phyloP scores from a whole-genome alignment of 768 basidiomycete species.

The Boletus rufocinnamomeus region DNA sequence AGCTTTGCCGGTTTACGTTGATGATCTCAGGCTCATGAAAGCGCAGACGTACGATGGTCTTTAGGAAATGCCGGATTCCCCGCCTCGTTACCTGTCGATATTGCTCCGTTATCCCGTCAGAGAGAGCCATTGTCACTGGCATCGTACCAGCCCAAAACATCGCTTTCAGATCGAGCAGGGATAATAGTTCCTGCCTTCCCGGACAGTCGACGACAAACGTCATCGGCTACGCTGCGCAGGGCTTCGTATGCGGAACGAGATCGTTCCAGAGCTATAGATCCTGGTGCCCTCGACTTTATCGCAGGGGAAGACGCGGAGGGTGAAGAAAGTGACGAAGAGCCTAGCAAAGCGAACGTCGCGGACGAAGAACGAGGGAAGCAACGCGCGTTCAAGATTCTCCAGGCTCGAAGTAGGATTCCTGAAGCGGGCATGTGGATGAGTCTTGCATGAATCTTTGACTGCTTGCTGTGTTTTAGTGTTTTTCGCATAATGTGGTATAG shows the following conservation, averaged over 20 bases:
- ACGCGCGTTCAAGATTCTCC: constrained; percentile 67
- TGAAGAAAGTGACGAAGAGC: constrained; percentile 31
- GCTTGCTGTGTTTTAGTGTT: constrained; percentile 8
- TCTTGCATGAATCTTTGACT: constrained; percentile 46
- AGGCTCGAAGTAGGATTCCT: constrained; percentile 68
- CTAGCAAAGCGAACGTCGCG: constrained; percentile 18
- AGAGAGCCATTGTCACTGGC: constrained; percentile 50
- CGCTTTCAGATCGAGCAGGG: constrained; percentile 42
- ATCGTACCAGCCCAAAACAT: constrained; percentile 57
- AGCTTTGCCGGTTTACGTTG: constrained; percentile 7
- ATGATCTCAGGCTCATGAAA: constrained; percentile 11
- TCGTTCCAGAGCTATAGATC: constrained; percentile 61
- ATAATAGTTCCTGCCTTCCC: constrained; percentile 33
- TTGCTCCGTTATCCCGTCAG: constrained; percentile 41
- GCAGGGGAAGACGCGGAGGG: constrained; percentile 51
- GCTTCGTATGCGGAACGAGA: constrained; percentile 72
- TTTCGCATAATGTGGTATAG: constrained; percentile 9
- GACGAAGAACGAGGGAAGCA: constrained; percentile 50
- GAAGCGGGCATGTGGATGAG: constrained; percentile 82
- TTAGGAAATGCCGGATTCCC: constrained; percentile 41
- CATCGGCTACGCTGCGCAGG: constrained; percentile 56
- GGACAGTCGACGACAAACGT: constrained; percentile 21
- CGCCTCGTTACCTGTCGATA: constrained; percentile 65
- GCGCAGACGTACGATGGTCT: constrained; percentile 29
- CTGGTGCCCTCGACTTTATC: constrained; percentile 65